A percentile compares a stretch with the other conserved stretches of the same genome.
Conservation (phyloP, 225 moss, liverwort and hornwort genomes). For the Sphagnum tenellum region DNA sequence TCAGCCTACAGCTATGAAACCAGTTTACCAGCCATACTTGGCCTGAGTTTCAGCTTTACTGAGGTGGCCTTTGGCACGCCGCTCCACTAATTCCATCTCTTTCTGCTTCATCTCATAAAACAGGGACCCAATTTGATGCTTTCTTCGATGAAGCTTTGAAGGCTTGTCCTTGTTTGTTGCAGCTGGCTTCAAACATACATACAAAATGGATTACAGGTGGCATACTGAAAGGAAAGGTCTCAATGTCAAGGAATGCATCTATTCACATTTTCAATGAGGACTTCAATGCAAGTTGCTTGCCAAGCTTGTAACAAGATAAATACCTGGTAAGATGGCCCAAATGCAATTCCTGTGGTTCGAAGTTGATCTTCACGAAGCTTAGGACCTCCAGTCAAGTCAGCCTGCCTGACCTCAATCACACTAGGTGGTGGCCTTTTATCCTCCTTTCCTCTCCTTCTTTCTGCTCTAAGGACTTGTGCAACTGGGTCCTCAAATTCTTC, state of each 20-base stretch:
- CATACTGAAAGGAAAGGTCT: too few relatives aligned
- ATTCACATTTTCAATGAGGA: too few relatives aligned
- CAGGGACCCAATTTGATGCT: slow-evolving; percentile 93
- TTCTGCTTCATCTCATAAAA: slow-evolving; percentile 83
- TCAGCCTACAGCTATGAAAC: not conserved
- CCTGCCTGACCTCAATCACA: slow-evolving; percentile 92
- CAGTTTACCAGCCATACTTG: slow-evolving; percentile 85
- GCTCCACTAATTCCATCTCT: slow-evolving; percentile 90
- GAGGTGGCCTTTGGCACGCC: slow-evolving; percentile 72
- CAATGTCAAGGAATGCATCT: too few relatives aligned
- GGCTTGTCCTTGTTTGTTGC: slow-evolving; percentile 80
- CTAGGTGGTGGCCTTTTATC: slow-evolving; percentile 45
- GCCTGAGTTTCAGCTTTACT: slow-evolving; percentile 98
- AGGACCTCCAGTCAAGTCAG: slow-evolving; percentile 68
- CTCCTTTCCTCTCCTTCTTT: slow-evolving; percentile 77
- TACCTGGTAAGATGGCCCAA: slow-evolving; percentile 84
- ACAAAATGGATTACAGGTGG: not conserved
- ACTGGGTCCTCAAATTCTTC: slow-evolving; percentile 33
- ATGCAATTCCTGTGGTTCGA: slow-evolving; percentile 85
- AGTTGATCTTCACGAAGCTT: slow-evolving; percentile 83
- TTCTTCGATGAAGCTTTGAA: slow-evolving; percentile 81
- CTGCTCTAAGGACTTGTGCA: slow-evolving; percentile 70
- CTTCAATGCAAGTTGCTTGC: too few relatives aligned
- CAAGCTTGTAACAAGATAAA: not conserved
- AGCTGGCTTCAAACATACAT: slow-evolving; percentile 45